Conservation (phyloP, 2,329 filamentous ascomycete genomes). For the Claviceps humidiphila region DNA sequence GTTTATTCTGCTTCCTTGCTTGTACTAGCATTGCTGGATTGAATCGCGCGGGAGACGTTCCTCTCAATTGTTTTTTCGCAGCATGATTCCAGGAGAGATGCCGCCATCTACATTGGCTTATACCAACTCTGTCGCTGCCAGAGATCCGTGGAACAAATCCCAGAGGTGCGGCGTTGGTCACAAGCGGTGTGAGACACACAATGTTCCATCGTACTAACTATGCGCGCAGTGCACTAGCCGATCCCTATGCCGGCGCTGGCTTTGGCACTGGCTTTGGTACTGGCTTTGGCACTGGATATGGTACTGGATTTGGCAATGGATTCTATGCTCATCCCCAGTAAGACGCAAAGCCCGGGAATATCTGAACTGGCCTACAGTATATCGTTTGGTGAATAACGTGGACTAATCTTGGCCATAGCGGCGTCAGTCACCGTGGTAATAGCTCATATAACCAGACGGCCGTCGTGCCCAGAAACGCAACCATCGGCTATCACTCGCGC, state of each 20-base stretch:
- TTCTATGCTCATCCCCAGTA: constrained; percentile 26
- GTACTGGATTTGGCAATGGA: constrained; percentile 8
- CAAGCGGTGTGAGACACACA: constrained; percentile 9
- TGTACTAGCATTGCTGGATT: background rate
- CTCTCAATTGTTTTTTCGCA: constrained; percentile 3
- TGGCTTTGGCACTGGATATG: too few relatives aligned
- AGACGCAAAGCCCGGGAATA: constrained; percentile 11
- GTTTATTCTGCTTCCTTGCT: background rate
- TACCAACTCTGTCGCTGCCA: constrained; percentile 30
- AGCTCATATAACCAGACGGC: constrained; percentile 18
- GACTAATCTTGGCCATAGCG: constrained; percentile 24
- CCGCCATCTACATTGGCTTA: constrained; percentile 35
- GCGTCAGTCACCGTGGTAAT: constrained; percentile 27
- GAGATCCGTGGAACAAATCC: constrained; percentile 35
- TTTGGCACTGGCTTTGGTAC: constrained; percentile 14
- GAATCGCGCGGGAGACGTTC: background rate
- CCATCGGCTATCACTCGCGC: constrained; percentile 24
- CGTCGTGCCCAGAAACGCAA: constrained; percentile 8
- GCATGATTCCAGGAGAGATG: constrained; percentile 29
- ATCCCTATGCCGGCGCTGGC: constrained; percentile 18
- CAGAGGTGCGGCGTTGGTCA: constrained; percentile 32
- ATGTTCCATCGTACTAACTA: constrained; percentile 7
- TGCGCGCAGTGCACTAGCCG: constrained; percentile 17
- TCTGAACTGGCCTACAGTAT: background rate
- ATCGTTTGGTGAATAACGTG: constrained; percentile 1